Conservation (phyloP, 2,329 filamentous ascomycete species). For the Colletotrichum brevisporum region DNA sequence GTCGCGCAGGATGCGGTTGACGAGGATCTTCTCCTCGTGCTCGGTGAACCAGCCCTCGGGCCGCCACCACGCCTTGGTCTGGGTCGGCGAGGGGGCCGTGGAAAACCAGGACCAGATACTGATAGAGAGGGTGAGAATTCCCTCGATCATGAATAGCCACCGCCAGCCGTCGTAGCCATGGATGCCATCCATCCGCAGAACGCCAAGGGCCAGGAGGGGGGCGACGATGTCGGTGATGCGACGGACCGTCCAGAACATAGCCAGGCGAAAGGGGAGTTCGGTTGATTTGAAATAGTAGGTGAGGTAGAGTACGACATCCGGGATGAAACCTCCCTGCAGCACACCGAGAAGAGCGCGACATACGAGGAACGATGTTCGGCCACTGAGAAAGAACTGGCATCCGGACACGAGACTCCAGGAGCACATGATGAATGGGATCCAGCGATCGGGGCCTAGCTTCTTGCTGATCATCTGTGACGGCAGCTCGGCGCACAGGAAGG, state of each 20-base stretch:
- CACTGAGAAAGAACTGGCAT: constrained; percentile 50
- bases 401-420: constrained; percentile 42
- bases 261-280: constrained; percentile 46
- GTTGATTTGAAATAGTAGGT: constrained; percentile 47
- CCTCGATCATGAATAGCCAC: constrained; percentile 42
- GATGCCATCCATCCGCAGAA: constrained; percentile 47
- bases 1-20: constrained; percentile 68
- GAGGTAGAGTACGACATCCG: constrained; percentile 44
- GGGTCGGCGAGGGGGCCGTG: constrained; percentile 50
- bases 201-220: constrained; percentile 46
- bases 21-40: constrained; percentile 69
- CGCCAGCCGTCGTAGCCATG: constrained; percentile 45
- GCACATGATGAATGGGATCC: constrained; percentile 47
- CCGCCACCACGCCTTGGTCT: constrained; percentile 62
- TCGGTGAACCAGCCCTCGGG: constrained; percentile 70
- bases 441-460: constrained; percentile 54
- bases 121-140: constrained; percentile 44
- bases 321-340: constrained; percentile 63
- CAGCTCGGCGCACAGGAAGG: constrained; percentile 70
- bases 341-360: constrained; percentile 56
- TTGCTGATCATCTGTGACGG: constrained; percentile 74
- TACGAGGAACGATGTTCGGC: constrained; percentile 55
- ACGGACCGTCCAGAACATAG: constrained; percentile 46
- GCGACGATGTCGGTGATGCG: constrained; percentile 46
- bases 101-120: constrained; percentile 49